Conservation (phyloP, 2,329 filamentous ascomycete species). For the Curvularia verruculosa region DNA sequence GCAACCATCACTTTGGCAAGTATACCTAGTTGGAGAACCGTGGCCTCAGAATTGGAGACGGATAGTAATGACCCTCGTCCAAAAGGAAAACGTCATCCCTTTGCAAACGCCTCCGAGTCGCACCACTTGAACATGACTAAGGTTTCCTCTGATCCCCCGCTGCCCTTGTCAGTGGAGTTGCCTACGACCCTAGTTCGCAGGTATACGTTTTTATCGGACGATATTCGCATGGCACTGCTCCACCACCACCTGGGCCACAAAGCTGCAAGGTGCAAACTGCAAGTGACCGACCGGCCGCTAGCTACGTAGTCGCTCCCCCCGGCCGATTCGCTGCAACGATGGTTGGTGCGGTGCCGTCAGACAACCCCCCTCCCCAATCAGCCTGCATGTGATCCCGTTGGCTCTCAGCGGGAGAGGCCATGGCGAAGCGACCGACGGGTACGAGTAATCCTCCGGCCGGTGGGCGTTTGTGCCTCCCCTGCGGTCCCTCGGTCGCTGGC, state of each 20-base stretch:
- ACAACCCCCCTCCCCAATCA: no score
- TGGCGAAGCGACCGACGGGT: slow-evolving; percentile 4
- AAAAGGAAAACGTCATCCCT: not conserved
- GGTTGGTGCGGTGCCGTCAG: no score
- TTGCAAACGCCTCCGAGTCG: no score
- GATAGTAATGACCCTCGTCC: no score
- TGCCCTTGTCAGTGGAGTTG: not conserved
- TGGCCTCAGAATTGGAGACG: not conserved
- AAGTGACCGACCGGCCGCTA: not conserved
- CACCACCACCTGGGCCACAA: no score
- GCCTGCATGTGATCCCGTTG: slow-evolving; percentile 13
- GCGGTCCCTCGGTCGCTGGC: no score
- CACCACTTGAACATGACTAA: not conserved
- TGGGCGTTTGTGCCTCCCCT: no score
- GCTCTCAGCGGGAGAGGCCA: slow-evolving; percentile 1
- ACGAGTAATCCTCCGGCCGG: slow-evolving; percentile 20
- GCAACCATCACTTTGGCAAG: not conserved
- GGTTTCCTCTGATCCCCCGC: not conserved
- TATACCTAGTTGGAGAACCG: not conserved
- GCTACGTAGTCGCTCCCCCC: slow-evolving; percentile 1
- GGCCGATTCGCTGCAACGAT: slow-evolving; percentile 10
- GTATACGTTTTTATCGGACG: not conserved
- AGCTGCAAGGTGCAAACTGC: not conserved
- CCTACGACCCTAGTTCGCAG: not conserved
- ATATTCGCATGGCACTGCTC: slow-evolving; percentile 2